Percentiles rank a stretch among this genome's conserved stretches.
Evolutionary conservation across 2,329 filamentous ascomycete genomes (phyloP).

Genomic region (Aschersonia sp.): DNA sequence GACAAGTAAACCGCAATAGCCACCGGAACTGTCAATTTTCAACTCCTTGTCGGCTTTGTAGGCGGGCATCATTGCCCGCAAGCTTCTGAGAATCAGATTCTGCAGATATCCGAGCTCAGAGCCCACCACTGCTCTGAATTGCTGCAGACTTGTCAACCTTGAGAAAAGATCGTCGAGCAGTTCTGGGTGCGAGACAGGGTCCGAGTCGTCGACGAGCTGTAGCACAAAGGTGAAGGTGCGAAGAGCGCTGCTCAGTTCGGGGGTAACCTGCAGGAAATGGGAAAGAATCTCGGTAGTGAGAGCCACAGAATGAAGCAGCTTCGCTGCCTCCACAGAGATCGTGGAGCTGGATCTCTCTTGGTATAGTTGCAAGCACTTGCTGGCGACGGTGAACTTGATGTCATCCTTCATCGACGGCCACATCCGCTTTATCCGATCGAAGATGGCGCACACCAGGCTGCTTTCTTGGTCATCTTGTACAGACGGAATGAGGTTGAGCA

Average conservation of each 20-base stretch:
- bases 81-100: slow-evolving; percentile 65
- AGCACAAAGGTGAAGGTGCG: slow-evolving; percentile 73
- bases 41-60: slow-evolving; percentile 47
- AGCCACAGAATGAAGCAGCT: slow-evolving; percentile 58
- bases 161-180: slow-evolving; percentile 71
- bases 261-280: slow-evolving; percentile 53
- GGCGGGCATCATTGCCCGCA: slow-evolving; percentile 71
- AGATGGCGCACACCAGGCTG: slow-evolving; percentile 48
- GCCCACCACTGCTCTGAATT: slow-evolving; percentile 64
- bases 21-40: slow-evolving; percentile 60
- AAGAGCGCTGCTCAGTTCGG: slow-evolving; percentile 52
- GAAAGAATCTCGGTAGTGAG: slow-evolving; percentile 59
- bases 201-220: slow-evolving; percentile 72
- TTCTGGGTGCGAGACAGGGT: slow-evolving; percentile 59
- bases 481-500: slow-evolving; percentile 27
- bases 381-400: slow-evolving; percentile 41
- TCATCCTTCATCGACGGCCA: slow-evolving; percentile 60
- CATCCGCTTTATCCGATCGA: slow-evolving; percentile 52
- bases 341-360: slow-evolving; percentile 24
- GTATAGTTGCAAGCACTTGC: slow-evolving; percentile 47
- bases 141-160: slow-evolving; percentile 73
- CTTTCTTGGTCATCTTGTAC: slow-evolving; percentile 22
- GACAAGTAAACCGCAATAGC: slow-evolving; percentile 81
- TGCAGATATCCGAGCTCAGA: slow-evolving; percentile 87
- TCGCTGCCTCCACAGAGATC: slow-evolving; percentile 46